phyloP scores from a whole-genome alignment of 192 early-diverging fungal genomes.

The Entophlyctis luteolus region DNA sequence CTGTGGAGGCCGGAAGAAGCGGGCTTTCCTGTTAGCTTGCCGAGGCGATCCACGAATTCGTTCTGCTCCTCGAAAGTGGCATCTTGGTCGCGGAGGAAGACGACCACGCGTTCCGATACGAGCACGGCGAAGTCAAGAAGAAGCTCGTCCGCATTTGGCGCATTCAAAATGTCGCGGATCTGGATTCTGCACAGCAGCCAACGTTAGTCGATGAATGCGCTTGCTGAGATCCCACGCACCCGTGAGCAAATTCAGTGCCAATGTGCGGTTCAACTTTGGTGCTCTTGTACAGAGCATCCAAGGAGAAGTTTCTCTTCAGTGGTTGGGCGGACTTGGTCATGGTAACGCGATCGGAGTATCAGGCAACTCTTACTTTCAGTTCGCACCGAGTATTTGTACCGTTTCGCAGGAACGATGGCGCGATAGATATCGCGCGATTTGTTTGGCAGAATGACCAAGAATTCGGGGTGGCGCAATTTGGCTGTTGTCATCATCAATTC shows the following conservation, averaged over 20 bases:
- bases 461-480: too few species aligned
- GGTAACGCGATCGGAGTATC: too few species aligned
- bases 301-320: constrained; percentile 18
- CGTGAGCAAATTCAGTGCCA: constrained; percentile 64
- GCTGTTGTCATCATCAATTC: too few species aligned
- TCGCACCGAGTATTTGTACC: too few species aligned
- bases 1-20: constrained; percentile 11
- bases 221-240: background rate
- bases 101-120: constrained; percentile 65
- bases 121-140: constrained; percentile 59
- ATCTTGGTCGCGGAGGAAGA: constrained; percentile 68
- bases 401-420: too few species aligned
- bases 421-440: too few species aligned
- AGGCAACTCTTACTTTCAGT: too few species aligned
- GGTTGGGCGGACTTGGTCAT: too few species aligned
- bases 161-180: constrained; percentile 29
- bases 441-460: too few species aligned
- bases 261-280: constrained; percentile 56
- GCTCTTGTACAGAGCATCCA: constrained; percentile 49
- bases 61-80: constrained; percentile 53
- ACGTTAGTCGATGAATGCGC: background rate
- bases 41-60: constrained; percentile 36
- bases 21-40: constrained; percentile 10
- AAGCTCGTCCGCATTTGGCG: constrained; percentile 54
- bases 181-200: constrained; percentile 1